Evolutionary conservation across 2,329 filamentous ascomycete species (phyloP), one percentile per base, ranked within the genome.

Genomic region (Plectosphaerella plurivora): DNA sequence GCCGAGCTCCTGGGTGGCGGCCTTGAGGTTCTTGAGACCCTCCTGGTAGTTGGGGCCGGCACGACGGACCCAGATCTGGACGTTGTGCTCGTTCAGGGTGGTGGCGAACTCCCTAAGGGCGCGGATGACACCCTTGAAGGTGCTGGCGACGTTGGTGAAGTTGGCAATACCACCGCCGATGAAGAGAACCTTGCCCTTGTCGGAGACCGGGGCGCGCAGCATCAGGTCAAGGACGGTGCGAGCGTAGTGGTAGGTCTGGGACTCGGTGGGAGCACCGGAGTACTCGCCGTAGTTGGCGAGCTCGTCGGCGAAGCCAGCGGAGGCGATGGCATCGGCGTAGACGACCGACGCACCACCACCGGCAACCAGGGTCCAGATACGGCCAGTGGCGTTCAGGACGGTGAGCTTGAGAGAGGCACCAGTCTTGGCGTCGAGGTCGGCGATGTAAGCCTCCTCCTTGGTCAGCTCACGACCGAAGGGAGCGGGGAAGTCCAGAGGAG

Each of bases 101-200:
- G 86, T 85, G 55, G 92, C 83, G 63, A 93, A 91, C 76, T 97
- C 94, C 61, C 93, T 87, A 60, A 99, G 84, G 55, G 94, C 94
- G 63, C 91, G 88, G 72, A 99, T 99, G 73, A 99, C 93, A 79
- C 94, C 94, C 85, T 99, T 99, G 88, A 99, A 99, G 59, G 94
- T 99, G 65, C 89, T 94, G 56, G 94, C 94, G 51, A 99, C 94
- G 78, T 97, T 99, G 82, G 94, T 99, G 81, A 99, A 99, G 88
- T 99, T 99, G 82, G 94, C 94, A 83, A 99, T 99, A 83, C 94
- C 94, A 79, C 94, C 94, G 74, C 94, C 94, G 62, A 99, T 97
- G 84, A 99, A 99, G 60, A 99, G 87, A 51, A 99, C 91, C 84
- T 97, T 99, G 80, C 94, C 94, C 68, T 97, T 87, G 56, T 89